Evolutionary conservation across 257 asterid genomes (phyloP).

Genomic region (Cynanchum wilfordii): DNA sequence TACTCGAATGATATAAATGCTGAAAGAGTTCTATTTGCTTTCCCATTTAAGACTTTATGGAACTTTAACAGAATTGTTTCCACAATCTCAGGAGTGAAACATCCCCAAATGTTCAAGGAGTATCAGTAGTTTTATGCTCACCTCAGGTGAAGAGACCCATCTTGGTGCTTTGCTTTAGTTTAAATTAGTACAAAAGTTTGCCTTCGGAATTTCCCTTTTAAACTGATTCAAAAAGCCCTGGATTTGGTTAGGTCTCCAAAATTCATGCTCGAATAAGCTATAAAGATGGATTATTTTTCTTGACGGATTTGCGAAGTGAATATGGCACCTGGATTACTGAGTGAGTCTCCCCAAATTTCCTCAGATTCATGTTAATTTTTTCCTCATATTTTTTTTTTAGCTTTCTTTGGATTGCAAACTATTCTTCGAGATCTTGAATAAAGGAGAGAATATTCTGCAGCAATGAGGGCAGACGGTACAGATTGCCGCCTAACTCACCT

Average conservation of each 20-base stretch:
- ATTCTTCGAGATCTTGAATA: neutral
- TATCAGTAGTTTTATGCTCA: conserved; percentile 48
- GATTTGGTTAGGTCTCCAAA: conserved; percentile 47
- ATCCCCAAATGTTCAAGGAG: conserved; percentile 51
- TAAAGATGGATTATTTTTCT: conserved; percentile 59
- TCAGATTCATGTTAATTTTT: neutral
- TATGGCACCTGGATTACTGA: conserved; percentile 79
- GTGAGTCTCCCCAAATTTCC: conserved; percentile 29
- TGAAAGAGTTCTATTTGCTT: neutral
- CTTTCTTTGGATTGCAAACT: neutral
- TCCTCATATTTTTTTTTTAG: too few relatives aligned
- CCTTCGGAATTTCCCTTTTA: neutral
- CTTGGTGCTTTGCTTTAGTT: neutral
- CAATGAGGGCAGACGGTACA: conserved; percentile 59
- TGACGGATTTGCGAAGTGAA: conserved; percentile 75
- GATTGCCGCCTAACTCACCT: conserved; percentile 59
- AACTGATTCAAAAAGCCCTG: neutral
- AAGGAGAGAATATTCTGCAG: conserved; percentile 30
- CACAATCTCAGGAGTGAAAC: conserved; percentile 47
- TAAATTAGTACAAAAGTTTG: neutral
- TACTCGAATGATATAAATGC: neutral
- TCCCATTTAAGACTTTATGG: neutral
- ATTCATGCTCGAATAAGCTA: conserved; percentile 66
- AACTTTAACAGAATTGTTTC: neutral
- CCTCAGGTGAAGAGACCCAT: conserved; percentile 45